Conservation (phyloP, 2,329 filamentous ascomycete genomes). For the Venturia oleaginea region DNA sequence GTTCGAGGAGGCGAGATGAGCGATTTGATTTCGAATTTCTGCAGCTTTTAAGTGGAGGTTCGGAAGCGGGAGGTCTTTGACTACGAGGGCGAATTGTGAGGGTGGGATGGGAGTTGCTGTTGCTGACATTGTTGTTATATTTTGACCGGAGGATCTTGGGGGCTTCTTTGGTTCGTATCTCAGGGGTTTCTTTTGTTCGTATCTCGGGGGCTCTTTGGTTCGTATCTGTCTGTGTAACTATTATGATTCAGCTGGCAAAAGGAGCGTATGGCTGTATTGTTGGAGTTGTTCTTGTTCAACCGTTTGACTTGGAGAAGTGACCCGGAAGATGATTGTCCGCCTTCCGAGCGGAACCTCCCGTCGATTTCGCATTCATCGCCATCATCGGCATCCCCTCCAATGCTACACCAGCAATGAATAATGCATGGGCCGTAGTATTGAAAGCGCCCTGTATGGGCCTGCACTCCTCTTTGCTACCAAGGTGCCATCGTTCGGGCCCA, state of each 20-base stretch:
- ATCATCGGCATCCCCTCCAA: background rate
- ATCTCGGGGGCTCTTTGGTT: too few relatives aligned
- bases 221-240: background rate
- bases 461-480: background rate
- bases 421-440: slow-evolving; percentile 8
- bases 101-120: slow-evolving; percentile 53
- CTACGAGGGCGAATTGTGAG: slow-evolving; percentile 55
- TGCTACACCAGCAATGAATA: slow-evolving; percentile 12
- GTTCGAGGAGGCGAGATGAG: slow-evolving; percentile 66
- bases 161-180: background rate
- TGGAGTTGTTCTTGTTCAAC: background rate
- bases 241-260: background rate
- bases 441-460: slow-evolving; percentile 6
- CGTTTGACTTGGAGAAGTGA: background rate
- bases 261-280: background rate
- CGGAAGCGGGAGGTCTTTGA: slow-evolving; percentile 56
- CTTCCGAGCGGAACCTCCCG: background rate
- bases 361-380: background rate
- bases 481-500: background rate
- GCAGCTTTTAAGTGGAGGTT: slow-evolving; percentile 65
- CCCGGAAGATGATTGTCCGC: background rate
- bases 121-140: slow-evolving; percentile 45
- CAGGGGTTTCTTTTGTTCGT: background rate
- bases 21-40: slow-evolving; percentile 66
- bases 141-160: background rate